phyloP scores from a whole-genome alignment of 495 filamentous ascomycete genomes.

The Cryomyces minteri region DNA sequence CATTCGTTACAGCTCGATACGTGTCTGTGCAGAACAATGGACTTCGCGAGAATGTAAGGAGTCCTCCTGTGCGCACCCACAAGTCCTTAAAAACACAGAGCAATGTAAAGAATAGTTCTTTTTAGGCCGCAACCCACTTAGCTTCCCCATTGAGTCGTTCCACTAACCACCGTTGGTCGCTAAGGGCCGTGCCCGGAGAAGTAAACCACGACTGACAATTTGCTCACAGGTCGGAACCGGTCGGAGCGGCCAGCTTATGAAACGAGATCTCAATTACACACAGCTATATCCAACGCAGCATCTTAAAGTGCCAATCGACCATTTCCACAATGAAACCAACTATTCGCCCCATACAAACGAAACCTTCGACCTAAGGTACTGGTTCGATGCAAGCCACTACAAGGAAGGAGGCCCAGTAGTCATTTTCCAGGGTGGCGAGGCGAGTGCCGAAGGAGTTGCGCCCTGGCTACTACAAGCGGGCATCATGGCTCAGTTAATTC shows the following conservation, averaged over 20 bases:
- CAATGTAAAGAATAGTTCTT: too few species aligned
- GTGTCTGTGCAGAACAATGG: too few species aligned
- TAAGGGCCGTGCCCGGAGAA: too few species aligned
- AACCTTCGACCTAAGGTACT: constrained; percentile 48
- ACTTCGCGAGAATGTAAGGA: too few species aligned
- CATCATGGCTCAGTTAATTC: constrained; percentile 39
- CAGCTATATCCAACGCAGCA: constrained; percentile 37
- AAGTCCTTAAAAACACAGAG: too few species aligned
- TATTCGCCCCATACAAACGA: constrained; percentile 50
- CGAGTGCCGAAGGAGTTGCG: constrained; percentile 32
- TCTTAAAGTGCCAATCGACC: constrained; percentile 50
- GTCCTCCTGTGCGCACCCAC: too few species aligned
- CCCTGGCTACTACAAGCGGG: constrained; percentile 52
- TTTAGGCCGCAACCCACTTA: too few species aligned
- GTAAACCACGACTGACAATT: too few species aligned
- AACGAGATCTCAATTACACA: constrained; percentile 20
- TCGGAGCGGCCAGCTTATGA: neutral
- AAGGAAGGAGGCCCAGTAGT: constrained; percentile 53
- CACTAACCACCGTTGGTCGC: too few species aligned
- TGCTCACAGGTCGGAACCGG: too few species aligned
- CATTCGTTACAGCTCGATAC: too few species aligned
- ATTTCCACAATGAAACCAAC: constrained; percentile 50
- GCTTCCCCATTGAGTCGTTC: too few species aligned
- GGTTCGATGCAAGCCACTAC: constrained; percentile 51
- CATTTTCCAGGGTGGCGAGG: constrained; percentile 49